Evolutionary conservation across 805 yeast species (phyloP).

Genomic region (Kuraishia borneana): DNA sequence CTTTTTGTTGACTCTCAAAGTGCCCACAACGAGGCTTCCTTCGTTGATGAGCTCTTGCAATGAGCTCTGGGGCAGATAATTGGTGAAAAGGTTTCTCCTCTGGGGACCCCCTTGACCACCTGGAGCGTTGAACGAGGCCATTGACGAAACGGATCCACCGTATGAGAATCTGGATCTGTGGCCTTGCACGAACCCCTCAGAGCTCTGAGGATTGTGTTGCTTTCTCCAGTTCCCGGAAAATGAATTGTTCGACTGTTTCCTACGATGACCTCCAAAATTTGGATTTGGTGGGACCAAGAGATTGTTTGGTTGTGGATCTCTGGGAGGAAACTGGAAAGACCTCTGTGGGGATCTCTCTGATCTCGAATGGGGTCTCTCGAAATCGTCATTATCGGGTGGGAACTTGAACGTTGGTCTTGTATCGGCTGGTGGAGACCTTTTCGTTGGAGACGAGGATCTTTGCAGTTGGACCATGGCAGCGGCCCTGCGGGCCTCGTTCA

Average conservation of each 20-base stretch:
- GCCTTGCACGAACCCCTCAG: constrained; percentile 56
- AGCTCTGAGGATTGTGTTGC: constrained; percentile 26
- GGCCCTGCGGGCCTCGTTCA: constrained; percentile 88
- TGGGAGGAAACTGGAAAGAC: constrained; percentile 58
- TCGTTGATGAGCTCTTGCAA: constrained; percentile 83
- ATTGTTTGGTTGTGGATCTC: constrained; percentile 9
- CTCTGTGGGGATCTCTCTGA: constrained; percentile 27
- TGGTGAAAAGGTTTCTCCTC: constrained; percentile 84
- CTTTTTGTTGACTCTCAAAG: constrained; percentile 86
- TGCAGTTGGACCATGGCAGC: constrained; percentile 89
- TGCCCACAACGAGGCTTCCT: constrained; percentile 88
- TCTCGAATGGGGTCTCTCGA: constrained; percentile 5
- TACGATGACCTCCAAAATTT: constrained; percentile 30
- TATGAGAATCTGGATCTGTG: constrained; percentile 70
- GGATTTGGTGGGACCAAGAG: constrained; percentile 41
- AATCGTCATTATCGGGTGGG: constrained; percentile 27
- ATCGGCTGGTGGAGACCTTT: constrained; percentile 7
- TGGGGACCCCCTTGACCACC: constrained; percentile 28
- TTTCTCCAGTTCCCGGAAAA: constrained; percentile 49
- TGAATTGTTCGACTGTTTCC: constrained; percentile 28
- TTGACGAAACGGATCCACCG: constrained; percentile 51
- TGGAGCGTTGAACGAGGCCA: constrained; percentile 20
- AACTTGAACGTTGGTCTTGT: constrained; percentile 37
- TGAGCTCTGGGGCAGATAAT: constrained; percentile 88
- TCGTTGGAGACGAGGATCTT: constrained; percentile 29